Evolutionary conservation across 169 alveolate genomes (phyloP), one percentile per base, ranked within the genome.

Genomic region (Babesia ovis): DNA sequence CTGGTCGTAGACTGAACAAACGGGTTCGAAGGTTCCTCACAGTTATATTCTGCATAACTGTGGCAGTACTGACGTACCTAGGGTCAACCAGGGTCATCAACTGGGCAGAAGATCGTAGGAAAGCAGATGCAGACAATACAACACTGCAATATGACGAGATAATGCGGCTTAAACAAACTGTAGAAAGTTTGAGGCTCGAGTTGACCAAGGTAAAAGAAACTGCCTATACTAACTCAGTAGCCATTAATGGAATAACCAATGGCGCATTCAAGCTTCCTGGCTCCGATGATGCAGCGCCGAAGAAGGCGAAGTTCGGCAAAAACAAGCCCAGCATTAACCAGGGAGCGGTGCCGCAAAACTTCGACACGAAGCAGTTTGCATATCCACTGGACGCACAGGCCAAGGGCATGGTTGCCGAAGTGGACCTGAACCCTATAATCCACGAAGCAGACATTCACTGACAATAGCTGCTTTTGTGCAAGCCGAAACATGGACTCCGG

Each of bases 251-350:
- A 8, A 32, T 77, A n/a, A 62, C 86, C 55, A 60, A 77, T 22
- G 86, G 86, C 23, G 74, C 37, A 3, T 56, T 61, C 56, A 68
- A 46, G 39, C 50, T 77, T 3, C 81, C 86, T n/a, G 86, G 86
- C 16, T 2, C 37, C 29, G 82, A 68, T 18, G 81, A 77, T 34
- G 48, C 57, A 16, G 22, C 80, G 5, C 55, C 61, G 22, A 77
- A 77, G 67, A 42, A 60, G 32, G 31, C 23, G 37, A 77, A 77
- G 76, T 77, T 77, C 48, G 86, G 81, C 42, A 77, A 66, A 61
- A 34, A 32, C 22, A 23, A 39, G 18, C 29, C 70, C 18, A 18
- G 57, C 0, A 57, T 68, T 23, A 77, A 43, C 69, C 58, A 64
- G 34, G 61, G 55, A 3, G 34, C 59, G 0, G 37, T 27, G 6